Evolutionary conservation across 768 basidiomycete species (phyloP).

Genomic region (Mycena belliarum): DNA sequence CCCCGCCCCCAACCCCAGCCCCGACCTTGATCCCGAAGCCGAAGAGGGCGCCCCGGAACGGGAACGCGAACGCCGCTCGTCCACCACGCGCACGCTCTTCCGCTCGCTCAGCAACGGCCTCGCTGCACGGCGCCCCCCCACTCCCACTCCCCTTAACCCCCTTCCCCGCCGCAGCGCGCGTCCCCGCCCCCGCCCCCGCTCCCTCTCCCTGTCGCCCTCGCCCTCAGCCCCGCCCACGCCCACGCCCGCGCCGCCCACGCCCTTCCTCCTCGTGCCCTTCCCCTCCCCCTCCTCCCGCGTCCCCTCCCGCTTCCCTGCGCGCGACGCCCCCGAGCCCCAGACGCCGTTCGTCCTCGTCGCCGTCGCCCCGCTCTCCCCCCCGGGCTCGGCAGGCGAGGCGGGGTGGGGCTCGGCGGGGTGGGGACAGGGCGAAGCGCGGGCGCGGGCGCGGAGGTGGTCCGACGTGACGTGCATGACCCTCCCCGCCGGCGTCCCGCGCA

Average conservation of each 20-base stretch:
- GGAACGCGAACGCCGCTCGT: not conserved
- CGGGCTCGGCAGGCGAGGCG: slow-evolving; percentile 8
- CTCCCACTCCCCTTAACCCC: slow-evolving; percentile 4
- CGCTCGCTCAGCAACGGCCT: slow-evolving; percentile 15
- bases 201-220: not conserved
- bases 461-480: no score
- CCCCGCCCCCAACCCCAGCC: not conserved
- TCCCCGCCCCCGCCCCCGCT: not conserved
- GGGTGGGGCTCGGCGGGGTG: slow-evolving; percentile 16
- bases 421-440: slow-evolving; percentile 19
- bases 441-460: no score
- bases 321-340: not conserved
- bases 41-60: not conserved
- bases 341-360: slow-evolving; percentile 21
- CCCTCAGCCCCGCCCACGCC: slow-evolving; percentile 5
- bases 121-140: slow-evolving; percentile 7
- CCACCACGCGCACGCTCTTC: slow-evolving; percentile 11
- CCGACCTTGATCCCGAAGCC: not conserved
- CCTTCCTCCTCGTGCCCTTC: slow-evolving; percentile 20
- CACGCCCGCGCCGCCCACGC: slow-evolving; percentile 13
- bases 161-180: slow-evolving; percentile 8
- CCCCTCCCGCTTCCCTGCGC: no score
- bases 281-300: no score
- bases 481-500: no score
- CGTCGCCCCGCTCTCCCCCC: slow-evolving; percentile 14